These are phyloP conservation scores for Moesziomyces antarcticus DNA, from an alignment of 1,284 basidiomycete genomes.

Conservation along the genomic window DNA sequence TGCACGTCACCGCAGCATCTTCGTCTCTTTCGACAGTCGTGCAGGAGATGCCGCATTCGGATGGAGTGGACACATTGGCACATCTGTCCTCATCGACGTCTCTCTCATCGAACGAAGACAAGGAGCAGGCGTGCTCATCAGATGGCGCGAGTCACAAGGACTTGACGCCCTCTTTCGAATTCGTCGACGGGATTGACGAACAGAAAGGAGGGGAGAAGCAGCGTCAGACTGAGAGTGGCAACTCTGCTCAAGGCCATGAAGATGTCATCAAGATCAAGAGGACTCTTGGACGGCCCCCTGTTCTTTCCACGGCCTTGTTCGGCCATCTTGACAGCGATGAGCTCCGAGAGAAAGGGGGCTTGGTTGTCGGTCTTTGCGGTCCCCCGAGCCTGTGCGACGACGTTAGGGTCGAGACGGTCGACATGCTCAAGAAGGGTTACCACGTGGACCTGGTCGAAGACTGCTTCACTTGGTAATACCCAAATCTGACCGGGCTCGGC, in stretches of 20 bases:
- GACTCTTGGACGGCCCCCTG: conserved; percentile 8
- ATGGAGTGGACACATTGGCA: background rate
- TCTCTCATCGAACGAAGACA: conserved; percentile 6
- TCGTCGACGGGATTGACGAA: background rate
- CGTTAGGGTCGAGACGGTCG: conserved; percentile 28
- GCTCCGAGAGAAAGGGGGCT: conserved; percentile 7
- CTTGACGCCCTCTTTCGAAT: conserved; percentile 5
- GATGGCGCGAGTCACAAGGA: background rate
- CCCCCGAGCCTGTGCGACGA: conserved; percentile 34
- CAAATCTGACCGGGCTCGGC: too few species aligned
- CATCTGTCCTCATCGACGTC: conserved; percentile 2
- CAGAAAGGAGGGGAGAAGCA: background rate
- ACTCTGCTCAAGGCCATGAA: background rate
- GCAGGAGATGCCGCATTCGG: background rate
- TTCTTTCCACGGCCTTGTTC: conserved; percentile 12
- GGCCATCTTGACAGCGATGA: conserved; percentile 12
- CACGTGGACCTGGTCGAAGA: conserved; percentile 30
- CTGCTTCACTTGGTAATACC: conserved; percentile 32
- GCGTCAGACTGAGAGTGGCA: background rate
- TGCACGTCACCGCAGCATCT: conserved; percentile 17
- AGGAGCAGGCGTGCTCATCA: background rate
- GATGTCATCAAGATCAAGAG: conserved; percentile 1
- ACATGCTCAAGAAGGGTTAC: conserved; percentile 20
- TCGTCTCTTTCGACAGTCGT: background rate
- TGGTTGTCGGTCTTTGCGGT: conserved; percentile 25